Percentiles rank a stretch among this genome's conserved stretches.
These are phyloP conservation scores for Diospyros kaki DNA, from an alignment of 148 eudicot genomes.

Conservation along the genomic window DNA sequence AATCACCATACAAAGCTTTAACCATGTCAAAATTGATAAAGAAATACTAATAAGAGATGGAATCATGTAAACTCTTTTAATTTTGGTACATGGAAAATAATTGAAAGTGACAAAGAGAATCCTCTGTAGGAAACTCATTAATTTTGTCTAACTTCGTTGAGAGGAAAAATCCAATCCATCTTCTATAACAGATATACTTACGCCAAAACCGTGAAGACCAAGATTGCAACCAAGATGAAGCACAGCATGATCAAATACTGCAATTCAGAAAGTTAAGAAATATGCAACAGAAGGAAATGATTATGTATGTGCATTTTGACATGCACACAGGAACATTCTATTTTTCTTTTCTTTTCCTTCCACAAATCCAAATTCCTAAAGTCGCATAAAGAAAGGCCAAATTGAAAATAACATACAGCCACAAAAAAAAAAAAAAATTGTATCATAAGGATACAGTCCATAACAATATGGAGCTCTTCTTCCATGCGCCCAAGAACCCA, in stretches of 20 bases:
- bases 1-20: too few species aligned
- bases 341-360: too few species aligned
- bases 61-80: too few species aligned
- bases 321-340: too few species aligned
- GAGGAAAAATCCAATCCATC: background rate
- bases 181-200: slow-evolving; percentile 39
- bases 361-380: too few species aligned
- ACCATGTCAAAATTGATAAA: too few species aligned
- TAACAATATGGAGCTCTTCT: slow-evolving; percentile 74
- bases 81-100: background rate
- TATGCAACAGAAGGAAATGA: slow-evolving; percentile 16
- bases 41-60: too few species aligned
- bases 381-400: background rate
- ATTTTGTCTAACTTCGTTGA: too few species aligned
- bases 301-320: too few species aligned
- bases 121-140: background rate
- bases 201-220: slow-evolving; percentile 94
- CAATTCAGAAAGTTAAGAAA: slow-evolving; percentile 25
- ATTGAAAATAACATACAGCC: background rate
- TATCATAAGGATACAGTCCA: slow-evolving; percentile 80
- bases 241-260: slow-evolving; percentile 80
- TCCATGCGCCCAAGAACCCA: slow-evolving; percentile 86
- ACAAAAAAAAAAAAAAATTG: background rate
- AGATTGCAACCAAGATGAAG: slow-evolving; percentile 62
- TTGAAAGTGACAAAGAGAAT: background rate